Evolutionary conservation across 2,329 filamentous ascomycete species (phyloP).

Genomic region (Colletotrichum spinosum): DNA sequence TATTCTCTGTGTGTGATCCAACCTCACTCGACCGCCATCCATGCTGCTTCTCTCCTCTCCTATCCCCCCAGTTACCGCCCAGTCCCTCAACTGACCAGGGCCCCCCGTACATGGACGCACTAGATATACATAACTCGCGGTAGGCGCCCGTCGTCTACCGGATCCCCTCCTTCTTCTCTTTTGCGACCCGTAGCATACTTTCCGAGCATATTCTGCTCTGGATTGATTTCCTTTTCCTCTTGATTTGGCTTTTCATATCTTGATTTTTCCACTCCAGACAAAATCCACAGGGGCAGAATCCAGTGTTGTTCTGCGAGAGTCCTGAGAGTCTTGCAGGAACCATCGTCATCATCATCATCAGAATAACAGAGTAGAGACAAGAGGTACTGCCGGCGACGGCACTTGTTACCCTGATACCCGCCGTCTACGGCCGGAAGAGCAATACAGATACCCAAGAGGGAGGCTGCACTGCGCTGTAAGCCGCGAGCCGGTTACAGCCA

Average conservation of each 20-base stretch:
- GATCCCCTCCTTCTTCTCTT: constrained; percentile 51
- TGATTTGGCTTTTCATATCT: constrained; percentile 40
- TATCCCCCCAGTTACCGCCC: not conserved
- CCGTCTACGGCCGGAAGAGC: constrained; percentile 39
- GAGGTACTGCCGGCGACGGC: constrained; percentile 52
- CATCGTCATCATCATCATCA: constrained; percentile 14
- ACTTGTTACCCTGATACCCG: constrained; percentile 12
- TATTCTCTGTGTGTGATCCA: constrained; percentile 35
- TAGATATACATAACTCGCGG: constrained; percentile 60
- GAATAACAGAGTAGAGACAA: constrained; percentile 28
- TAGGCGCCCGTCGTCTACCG: constrained; percentile 56
- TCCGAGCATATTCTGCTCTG: constrained; percentile 48
- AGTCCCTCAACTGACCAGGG: constrained; percentile 4
- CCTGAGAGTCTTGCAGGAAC: constrained; percentile 2
- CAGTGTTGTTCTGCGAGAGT: constrained; percentile 22
- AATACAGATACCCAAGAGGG: constrained; percentile 5
- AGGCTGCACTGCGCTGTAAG: constrained; percentile 31
- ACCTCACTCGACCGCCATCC: constrained; percentile 30
- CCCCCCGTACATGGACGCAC: constrained; percentile 33
- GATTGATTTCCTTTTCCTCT: constrained; percentile 41
- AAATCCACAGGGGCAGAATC: no score
- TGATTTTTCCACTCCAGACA: constrained; percentile 40
- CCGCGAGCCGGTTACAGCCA: constrained; percentile 35
- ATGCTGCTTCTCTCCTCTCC: constrained; percentile 20
- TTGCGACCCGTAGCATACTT: constrained; percentile 53